Percentiles rank a stretch among this genome's conserved stretches.
These are phyloP conservation scores for Botrytis paeoniae DNA, from an alignment of 2,329 filamentous ascomycete genomes.

Conservation along the genomic window DNA sequence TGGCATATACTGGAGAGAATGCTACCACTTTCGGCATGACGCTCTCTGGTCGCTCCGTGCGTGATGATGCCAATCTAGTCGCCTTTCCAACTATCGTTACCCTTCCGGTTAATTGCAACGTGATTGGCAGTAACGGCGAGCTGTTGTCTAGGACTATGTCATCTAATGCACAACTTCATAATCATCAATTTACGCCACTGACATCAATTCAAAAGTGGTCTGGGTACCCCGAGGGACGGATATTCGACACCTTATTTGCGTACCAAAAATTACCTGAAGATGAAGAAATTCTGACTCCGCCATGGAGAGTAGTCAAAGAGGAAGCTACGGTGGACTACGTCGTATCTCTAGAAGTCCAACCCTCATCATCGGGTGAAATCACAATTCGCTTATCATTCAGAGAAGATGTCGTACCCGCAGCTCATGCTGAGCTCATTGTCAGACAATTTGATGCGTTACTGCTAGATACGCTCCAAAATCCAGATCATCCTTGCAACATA, in stretches of 20 bases:
- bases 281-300: slow-evolving; percentile 28
- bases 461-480: slow-evolving; percentile 52
- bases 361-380: slow-evolving; percentile 47
- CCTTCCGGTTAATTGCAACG: slow-evolving; percentile 65
- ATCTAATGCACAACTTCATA: slow-evolving; percentile 61
- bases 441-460: slow-evolving; percentile 69
- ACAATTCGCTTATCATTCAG: slow-evolving; percentile 65
- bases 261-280: slow-evolving; percentile 62
- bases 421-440: slow-evolving; percentile 67
- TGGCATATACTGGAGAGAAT: slow-evolving; percentile 72
- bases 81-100: slow-evolving; percentile 81
- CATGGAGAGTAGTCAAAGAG: slow-evolving; percentile 64
- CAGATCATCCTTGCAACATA: slow-evolving; percentile 39
- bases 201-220: slow-evolving; percentile 70
- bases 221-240: slow-evolving; percentile 57
- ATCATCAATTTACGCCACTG: slow-evolving; percentile 70
- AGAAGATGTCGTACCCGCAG: slow-evolving; percentile 59
- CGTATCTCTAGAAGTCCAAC: slow-evolving; percentile 76
- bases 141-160: slow-evolving; percentile 63
- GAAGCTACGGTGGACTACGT: slow-evolving; percentile 71
- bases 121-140: slow-evolving; percentile 51
- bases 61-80: slow-evolving; percentile 54
- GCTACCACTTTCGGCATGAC: slow-evolving; percentile 76
- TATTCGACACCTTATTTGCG: slow-evolving; percentile 84
- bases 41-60: slow-evolving; percentile 67